Base-by-base conservation (phyloP, 306 rosid species). In the Parietaria judaica region DNA sequence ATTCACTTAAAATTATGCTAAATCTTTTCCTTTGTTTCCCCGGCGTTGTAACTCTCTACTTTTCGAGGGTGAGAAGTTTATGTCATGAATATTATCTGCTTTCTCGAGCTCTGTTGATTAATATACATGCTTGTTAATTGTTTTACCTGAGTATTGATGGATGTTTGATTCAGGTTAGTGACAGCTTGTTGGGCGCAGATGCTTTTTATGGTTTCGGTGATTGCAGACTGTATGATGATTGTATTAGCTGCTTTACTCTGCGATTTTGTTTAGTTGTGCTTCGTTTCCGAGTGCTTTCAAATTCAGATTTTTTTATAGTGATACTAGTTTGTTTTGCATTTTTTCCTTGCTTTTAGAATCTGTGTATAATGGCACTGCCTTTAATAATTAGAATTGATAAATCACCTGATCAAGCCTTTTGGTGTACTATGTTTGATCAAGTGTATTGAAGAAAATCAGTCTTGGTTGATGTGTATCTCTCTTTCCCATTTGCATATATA, bases 201-300 rank as follows among this genome's bases (percentile, higher is more conserved):
- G 97, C 89, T 87, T 91, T 91, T 63, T 91, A 80, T 86, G 84
- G 83, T 86, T 91, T 95, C 85, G 88, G 92, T 81, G 98, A 91
- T 85, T 88, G 95, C 95, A 82, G 96, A 82, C 84, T 84, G 51
- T 82, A 66, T 79, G 77, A 83, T 88, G 85, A 88, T 81, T 91
- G 81, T 83, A 73, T 83, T 81, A 78, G 77, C 81, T 87, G 76
- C 83, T 56, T 76, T 75, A 74, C n/a, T 79, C 72, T 75, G 78
- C 79, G n/a, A 66, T 48, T 61, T 66, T 70, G 70, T 49, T 49
- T 49, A 61, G 61, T 48, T 63, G 47, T 71, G 50, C 63, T 59
- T 65, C 23, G 39, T 76, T 63, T 71, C 62, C 61, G 73, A 71
- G 73, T 71, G 55, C 17, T 76, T 60, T 67, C 72, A 57, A 64